These are phyloP conservation scores for Chrysoporthe cubensis DNA, from an alignment of 2,329 filamentous ascomycete species.

Conservation along the genomic window DNA sequence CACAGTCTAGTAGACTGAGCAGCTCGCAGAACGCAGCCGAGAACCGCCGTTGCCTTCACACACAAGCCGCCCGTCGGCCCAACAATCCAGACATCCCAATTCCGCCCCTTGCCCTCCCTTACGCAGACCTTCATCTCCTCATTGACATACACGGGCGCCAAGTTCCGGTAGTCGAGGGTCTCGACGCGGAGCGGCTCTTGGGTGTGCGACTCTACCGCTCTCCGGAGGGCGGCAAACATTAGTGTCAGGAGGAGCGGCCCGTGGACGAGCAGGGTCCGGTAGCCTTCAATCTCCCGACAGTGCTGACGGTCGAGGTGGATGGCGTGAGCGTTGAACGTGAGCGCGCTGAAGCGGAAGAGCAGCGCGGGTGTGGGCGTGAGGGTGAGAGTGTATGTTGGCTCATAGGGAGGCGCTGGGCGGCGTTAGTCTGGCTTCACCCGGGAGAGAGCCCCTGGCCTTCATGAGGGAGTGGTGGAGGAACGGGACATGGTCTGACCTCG, in stretches of 20 bases:
- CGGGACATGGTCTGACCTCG: slow-evolving; percentile 34
- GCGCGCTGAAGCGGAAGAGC: slow-evolving; percentile 87
- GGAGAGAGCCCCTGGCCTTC: too few relatives aligned
- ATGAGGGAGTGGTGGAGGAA: background rate
- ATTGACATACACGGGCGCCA: slow-evolving; percentile 77
- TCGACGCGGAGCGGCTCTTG: slow-evolving; percentile 42
- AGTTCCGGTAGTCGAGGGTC: slow-evolving; percentile 76
- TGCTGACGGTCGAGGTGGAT: slow-evolving; percentile 84
- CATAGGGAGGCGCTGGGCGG: slow-evolving; percentile 7
- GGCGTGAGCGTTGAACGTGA: slow-evolving; percentile 89
- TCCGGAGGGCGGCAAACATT: slow-evolving; percentile 69
- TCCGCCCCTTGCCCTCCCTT: slow-evolving; percentile 44
- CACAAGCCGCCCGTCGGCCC: slow-evolving; percentile 63
- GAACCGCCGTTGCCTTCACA: slow-evolving; percentile 55
- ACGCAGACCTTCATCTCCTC: slow-evolving; percentile 74
- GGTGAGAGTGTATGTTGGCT: slow-evolving; percentile 13
- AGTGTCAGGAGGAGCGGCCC: slow-evolving; percentile 81
- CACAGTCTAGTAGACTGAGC: background rate
- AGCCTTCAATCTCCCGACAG: slow-evolving; percentile 71
- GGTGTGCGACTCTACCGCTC: slow-evolving; percentile 15
- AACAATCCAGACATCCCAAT: slow-evolving; percentile 69
- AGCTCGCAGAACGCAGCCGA: background rate
- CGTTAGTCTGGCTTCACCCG: background rate
- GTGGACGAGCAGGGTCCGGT: slow-evolving; percentile 78
- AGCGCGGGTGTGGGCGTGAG: slow-evolving; percentile 71